Evolutionary conservation across 2,329 filamentous ascomycete genomes (phyloP).

Genomic region (Alternaria viburni): DNA sequence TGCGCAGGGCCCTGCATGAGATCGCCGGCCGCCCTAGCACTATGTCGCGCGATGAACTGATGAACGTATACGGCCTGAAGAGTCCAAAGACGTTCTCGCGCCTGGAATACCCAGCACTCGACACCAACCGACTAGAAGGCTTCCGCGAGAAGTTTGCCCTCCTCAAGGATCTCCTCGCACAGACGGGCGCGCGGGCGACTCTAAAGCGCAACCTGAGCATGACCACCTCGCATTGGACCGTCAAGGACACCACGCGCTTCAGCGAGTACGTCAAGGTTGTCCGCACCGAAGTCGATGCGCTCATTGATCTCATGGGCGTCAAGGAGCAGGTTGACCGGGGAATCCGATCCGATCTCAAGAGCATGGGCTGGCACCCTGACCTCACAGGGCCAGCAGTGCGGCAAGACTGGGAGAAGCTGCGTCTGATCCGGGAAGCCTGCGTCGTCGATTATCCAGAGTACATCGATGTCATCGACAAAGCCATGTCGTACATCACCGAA

Average conservation of each 20-base stretch:
- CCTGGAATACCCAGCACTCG: conserved; percentile 50
- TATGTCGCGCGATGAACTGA: conserved; percentile 51
- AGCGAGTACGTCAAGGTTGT: conserved; percentile 50
- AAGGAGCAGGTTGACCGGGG: conserved; percentile 54
- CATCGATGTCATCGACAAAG: conserved; percentile 49
- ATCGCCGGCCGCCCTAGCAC: conserved; percentile 53
- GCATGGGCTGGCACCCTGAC: conserved; percentile 58
- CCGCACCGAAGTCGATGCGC: conserved; percentile 52
- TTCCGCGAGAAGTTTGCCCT: conserved; percentile 55
- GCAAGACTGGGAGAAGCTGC: conserved; percentile 51
- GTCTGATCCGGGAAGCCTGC: conserved; percentile 53
- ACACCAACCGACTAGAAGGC: conserved; percentile 52
- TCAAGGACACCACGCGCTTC: conserved; percentile 51
- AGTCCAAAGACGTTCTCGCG: conserved; percentile 49
- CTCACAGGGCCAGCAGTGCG: conserved; percentile 41
- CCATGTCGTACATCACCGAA: conserved; percentile 52
- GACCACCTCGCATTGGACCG: conserved; percentile 49
- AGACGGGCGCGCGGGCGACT: conserved; percentile 41
- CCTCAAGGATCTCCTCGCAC: conserved; percentile 47
- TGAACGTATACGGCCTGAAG: conserved; percentile 55
- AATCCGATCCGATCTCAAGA: conserved; percentile 53
- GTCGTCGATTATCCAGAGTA: conserved; percentile 54
- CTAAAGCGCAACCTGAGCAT: conserved; percentile 46
- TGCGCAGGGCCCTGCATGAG: conserved; percentile 51
- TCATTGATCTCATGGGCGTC: conserved; percentile 52